phyloP scores from a whole-genome alignment of 2,329 filamentous ascomycete genomes.

The Botrytis porri region DNA sequence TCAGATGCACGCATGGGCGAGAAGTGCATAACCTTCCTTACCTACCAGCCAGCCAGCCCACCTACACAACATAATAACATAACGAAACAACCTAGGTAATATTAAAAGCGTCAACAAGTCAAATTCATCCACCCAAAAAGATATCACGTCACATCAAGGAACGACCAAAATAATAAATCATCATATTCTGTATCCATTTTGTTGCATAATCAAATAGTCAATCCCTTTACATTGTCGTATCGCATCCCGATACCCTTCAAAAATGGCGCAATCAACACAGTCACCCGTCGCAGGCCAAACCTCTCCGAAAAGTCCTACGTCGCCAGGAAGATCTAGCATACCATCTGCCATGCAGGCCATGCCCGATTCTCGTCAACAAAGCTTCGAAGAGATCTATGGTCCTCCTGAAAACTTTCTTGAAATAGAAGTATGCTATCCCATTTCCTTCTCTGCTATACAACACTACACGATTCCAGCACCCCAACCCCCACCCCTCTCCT shows the following conservation, averaged over 20 bases:
- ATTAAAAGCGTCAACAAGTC: background rate
- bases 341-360: constrained; percentile 55
- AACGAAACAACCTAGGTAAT: background rate
- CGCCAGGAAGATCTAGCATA: constrained; percentile 14
- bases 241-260: background rate
- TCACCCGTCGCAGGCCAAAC: constrained; percentile 7
- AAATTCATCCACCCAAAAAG: background rate
- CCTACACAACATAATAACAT: too few species aligned
- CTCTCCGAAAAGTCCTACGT: constrained; percentile 14
- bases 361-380: constrained; percentile 79
- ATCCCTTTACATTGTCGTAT: too few species aligned
- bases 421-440: constrained; percentile 70
- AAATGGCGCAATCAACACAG: constrained; percentile 13
- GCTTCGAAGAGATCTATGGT: constrained; percentile 98
- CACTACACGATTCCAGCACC: constrained; percentile 17
- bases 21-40: background rate
- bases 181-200: background rate
- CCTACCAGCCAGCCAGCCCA: too few species aligned
- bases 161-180: background rate
- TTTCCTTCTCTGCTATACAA: constrained; percentile 14
- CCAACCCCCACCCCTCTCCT: background rate
- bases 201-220: background rate
- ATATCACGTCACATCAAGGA: constrained; percentile 7
- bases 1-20: background rate
- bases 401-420: constrained; percentile 98